phyloP scores from a whole-genome alignment of 495 filamentous ascomycete species.

The Aspergillus hancockii region DNA sequence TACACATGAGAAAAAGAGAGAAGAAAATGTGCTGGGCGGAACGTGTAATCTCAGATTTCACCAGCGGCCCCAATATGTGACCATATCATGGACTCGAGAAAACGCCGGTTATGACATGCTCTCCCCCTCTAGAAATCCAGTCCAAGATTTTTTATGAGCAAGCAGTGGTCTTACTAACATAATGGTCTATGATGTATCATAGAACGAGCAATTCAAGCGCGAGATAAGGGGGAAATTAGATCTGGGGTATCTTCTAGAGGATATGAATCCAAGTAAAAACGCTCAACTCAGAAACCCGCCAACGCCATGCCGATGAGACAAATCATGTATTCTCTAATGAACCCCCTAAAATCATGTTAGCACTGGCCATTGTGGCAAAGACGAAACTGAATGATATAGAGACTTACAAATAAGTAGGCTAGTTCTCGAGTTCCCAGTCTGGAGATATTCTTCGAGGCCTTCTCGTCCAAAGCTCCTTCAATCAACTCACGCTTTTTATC shows the following conservation, averaged over 20 bases:
- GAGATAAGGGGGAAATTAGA: neutral
- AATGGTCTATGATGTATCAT: neutral
- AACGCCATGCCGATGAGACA: conserved; percentile 13
- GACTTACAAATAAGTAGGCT: conserved; percentile 70
- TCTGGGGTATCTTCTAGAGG: neutral
- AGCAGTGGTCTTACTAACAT: neutral
- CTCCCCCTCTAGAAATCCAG: neutral
- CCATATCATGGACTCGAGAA: neutral
- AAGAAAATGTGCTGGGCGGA: neutral
- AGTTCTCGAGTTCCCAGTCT: conserved; percentile 65
- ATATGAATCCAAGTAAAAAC: neutral
- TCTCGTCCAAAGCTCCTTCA: conserved; percentile 80
- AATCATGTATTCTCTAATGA: conserved; percentile 3
- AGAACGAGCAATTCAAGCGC: neutral
- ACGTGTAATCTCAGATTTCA: neutral
- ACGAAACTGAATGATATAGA: neutral
- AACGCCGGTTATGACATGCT: neutral
- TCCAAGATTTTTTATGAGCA: neutral
- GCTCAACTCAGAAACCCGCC: conserved; percentile 8
- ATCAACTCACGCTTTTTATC: conserved; percentile 80
- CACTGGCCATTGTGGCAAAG: neutral
- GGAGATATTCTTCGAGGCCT: conserved; percentile 61
- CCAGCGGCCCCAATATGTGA: neutral
- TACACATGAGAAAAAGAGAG: neutral
- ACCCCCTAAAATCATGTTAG: conserved; percentile 16